Evolutionary conservation across 2,329 filamentous ascomycete species (phyloP).

Genomic region (Aspergillus sp.): DNA sequence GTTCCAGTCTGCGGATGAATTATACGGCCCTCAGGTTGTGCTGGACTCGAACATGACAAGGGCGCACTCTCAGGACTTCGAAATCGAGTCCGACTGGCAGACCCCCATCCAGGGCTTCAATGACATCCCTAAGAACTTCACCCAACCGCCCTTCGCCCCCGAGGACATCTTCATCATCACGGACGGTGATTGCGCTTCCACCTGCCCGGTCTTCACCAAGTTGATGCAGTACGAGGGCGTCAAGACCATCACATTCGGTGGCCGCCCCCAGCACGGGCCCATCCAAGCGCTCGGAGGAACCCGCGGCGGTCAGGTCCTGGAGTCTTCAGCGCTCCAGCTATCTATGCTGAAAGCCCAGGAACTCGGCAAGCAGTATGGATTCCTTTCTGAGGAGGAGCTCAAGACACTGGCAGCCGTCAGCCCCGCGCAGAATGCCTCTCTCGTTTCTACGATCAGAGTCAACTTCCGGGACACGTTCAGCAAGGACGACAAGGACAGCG

Average conservation of each 20-base stretch:
- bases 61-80: neutral
- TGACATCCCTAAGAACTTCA: conserved; percentile 16
- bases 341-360: neutral
- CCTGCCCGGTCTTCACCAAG: conserved; percentile 59
- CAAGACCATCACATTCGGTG: conserved; percentile 60
- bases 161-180: conserved; percentile 43
- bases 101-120: conserved; percentile 16
- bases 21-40: neutral
- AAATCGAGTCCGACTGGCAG: neutral
- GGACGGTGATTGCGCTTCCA: conserved; percentile 60
- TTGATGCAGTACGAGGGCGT: conserved; percentile 56
- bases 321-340: neutral
- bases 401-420: neutral
- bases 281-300: conserved; percentile 68
- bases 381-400: neutral
- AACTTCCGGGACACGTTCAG: conserved; percentile 49
- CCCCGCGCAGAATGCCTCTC: neutral
- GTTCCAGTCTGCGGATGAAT: neutral
- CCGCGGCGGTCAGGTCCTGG: conserved; percentile 49
- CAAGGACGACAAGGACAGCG: conserved; percentile 38
- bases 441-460: conserved; percentile 18
- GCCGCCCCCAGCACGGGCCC: conserved; percentile 53
- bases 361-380: neutral
- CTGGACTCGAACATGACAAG: neutral
- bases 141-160: conserved; percentile 27